Percentiles rank a stretch among this genome's conserved stretches.
Conservation (phyloP, 768 basidiomycete species). For the Boletellus ananas region DNA sequence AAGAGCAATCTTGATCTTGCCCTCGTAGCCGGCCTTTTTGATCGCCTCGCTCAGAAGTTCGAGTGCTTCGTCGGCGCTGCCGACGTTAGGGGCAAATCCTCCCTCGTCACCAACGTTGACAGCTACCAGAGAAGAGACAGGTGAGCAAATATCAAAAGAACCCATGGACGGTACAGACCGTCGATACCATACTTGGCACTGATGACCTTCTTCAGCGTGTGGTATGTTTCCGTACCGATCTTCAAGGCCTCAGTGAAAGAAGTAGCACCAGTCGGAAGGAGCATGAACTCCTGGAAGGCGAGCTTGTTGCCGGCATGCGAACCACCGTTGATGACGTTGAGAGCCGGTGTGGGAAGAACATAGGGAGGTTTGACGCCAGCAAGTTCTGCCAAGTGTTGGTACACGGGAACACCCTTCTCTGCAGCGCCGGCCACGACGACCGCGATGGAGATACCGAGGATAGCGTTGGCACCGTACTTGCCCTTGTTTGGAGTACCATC, state of each 20-base stretch:
- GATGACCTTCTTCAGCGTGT: conserved; percentile 98
- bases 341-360: conserved; percentile 86
- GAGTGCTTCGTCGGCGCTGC: conserved; percentile 94
- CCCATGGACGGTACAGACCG: conserved; percentile 47
- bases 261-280: conserved; percentile 89
- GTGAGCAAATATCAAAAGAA: background rate
- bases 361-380: conserved; percentile 94
- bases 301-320: conserved; percentile 99
- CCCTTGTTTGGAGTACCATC: conserved; percentile 99
- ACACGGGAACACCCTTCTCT: conserved; percentile 93
- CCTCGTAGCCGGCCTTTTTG: conserved; percentile 96
- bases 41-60: conserved; percentile 95
- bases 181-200: conserved; percentile 98
- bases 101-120: conserved; percentile 99
- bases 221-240: conserved; percentile 97
- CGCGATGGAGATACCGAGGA: conserved; percentile 97
- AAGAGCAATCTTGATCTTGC: conserved; percentile 97
- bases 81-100: conserved; percentile 98
- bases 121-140: conserved; percentile 45
- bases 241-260: conserved; percentile 97
- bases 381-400: conserved; percentile 94
- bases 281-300: conserved; percentile 99
- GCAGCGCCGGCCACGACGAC: conserved; percentile 90
- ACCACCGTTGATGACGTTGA: conserved; percentile 99
- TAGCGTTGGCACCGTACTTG: conserved; percentile 98